Conservation (phyloP, 2,329 filamentous ascomycete species). For the Emericellopsis atlantica region DNA sequence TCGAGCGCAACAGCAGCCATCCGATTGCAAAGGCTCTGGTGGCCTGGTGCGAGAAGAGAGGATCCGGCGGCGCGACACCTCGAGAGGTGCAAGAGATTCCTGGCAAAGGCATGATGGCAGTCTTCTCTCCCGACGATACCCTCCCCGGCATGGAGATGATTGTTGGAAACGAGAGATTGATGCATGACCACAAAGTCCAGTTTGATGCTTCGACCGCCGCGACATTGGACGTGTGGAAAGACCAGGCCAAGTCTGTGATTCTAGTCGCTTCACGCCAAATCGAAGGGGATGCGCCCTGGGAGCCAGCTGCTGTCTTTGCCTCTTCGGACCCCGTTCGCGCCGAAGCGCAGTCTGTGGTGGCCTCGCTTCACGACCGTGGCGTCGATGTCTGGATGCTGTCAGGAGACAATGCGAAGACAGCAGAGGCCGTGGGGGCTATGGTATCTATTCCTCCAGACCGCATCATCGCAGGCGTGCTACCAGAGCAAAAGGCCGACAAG, state of each 20-base stretch:
- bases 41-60: slow-evolving; percentile 39
- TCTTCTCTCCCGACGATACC: not conserved
- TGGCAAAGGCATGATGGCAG: slow-evolving; percentile 57
- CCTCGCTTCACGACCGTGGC: slow-evolving; percentile 48
- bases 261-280: slow-evolving; percentile 34
- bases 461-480: slow-evolving; percentile 78
- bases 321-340: slow-evolving; percentile 72
- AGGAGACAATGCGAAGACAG: slow-evolving; percentile 80
- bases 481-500: slow-evolving; percentile 67
- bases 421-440: slow-evolving; percentile 60
- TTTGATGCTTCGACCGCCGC: slow-evolving; percentile 20
- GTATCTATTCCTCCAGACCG: slow-evolving; percentile 63
- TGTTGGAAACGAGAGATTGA: slow-evolving; percentile 62
- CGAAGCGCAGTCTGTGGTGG: slow-evolving; percentile 55
- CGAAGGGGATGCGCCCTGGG: slow-evolving; percentile 20
- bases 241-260: slow-evolving; percentile 50
- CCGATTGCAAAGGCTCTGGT: slow-evolving; percentile 62
- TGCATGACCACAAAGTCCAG: slow-evolving; percentile 34
- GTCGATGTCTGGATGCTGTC: slow-evolving; percentile 85
- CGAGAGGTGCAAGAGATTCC: slow-evolving; percentile 50
- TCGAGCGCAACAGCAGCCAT: slow-evolving; percentile 64
- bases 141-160: slow-evolving; percentile 35
- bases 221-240: slow-evolving; percentile 43
- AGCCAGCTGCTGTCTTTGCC: slow-evolving; percentile 54
- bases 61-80: slow-evolving; percentile 14